Conservation (phyloP, 2,329 filamentous ascomycete species). For the Aspergillus quadrilineatus region DNA sequence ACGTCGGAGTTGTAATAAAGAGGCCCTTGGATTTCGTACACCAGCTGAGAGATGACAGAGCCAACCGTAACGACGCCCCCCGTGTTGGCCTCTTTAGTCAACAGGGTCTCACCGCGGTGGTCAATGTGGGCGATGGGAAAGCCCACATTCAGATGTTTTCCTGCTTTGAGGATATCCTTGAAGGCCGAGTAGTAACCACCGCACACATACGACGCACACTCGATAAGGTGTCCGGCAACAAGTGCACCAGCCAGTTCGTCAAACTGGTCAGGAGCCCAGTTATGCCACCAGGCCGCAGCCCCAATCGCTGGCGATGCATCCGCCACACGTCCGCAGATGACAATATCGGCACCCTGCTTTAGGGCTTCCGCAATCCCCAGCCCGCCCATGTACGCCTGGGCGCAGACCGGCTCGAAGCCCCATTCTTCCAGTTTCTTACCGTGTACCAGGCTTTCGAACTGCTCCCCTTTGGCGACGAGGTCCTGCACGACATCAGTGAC, state of each 20-base stretch:
- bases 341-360: slow-evolving; percentile 29
- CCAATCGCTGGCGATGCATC: slow-evolving; percentile 28
- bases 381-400: slow-evolving; percentile 10
- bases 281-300: slow-evolving; percentile 23
- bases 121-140: slow-evolving; percentile 28
- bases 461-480: neutral
- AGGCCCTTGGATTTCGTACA: slow-evolving; percentile 30
- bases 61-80: slow-evolving; percentile 23
- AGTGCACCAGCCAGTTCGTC: slow-evolving; percentile 20
- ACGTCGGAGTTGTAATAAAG: slow-evolving; percentile 21
- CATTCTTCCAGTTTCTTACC: slow-evolving; percentile 4
- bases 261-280: slow-evolving; percentile 12
- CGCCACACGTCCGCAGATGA: slow-evolving; percentile 32
- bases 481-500: slow-evolving; percentile 1
- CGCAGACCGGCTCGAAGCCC: slow-evolving; percentile 2
- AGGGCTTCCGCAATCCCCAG: slow-evolving; percentile 30
- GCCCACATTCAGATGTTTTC: slow-evolving; percentile 15
- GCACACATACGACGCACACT: slow-evolving; percentile 33
- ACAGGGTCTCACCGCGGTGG: slow-evolving; percentile 15
- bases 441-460: neutral
- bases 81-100: slow-evolving; percentile 16
- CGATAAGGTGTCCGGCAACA: slow-evolving; percentile 28
- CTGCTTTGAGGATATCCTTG: slow-evolving; percentile 22
- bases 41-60: slow-evolving; percentile 22
- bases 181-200: slow-evolving; percentile 37